Conservation (phyloP, 805 yeast species). For the Candida pseudofarinosa region DNA sequence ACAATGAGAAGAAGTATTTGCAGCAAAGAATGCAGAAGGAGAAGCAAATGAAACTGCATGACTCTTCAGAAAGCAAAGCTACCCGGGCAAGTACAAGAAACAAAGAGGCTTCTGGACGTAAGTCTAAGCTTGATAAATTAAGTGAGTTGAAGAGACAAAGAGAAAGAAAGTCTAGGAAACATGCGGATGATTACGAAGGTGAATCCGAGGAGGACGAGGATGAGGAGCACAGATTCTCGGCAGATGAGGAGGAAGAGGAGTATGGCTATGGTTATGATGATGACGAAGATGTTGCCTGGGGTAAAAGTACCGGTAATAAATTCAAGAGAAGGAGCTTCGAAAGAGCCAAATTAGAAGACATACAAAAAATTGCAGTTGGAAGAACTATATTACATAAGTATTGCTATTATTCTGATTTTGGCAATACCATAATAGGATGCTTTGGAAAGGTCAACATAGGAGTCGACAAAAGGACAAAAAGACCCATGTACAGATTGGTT, state of each 20-base stretch:
- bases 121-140: conserved; percentile 50
- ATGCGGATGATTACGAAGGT: conserved; percentile 32
- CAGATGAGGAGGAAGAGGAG: conserved; percentile 38
- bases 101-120: conserved; percentile 25
- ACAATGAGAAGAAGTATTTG: conserved; percentile 76
- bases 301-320: conserved; percentile 19
- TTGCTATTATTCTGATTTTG: conserved; percentile 80
- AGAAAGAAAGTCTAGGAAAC: conserved; percentile 52
- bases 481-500: conserved; percentile 76
- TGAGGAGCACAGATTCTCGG: conserved; percentile 42
- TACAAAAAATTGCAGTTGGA: conserved; percentile 73
- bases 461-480: conserved; percentile 53
- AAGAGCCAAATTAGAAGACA: conserved; percentile 54
- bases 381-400: conserved; percentile 70
- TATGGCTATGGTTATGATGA: conserved; percentile 20
- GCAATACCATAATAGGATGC: conserved; percentile 63
- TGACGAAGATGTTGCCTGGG: conserved; percentile 36
- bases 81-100: conserved; percentile 38
- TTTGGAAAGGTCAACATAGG: conserved; percentile 85
- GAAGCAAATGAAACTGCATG: conserved; percentile 41
- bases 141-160: conserved; percentile 74
- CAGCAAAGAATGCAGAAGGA: conserved; percentile 60
- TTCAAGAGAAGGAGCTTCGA: conserved; percentile 24
- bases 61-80: conserved; percentile 14
- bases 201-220: conserved; percentile 35